phyloP scores from a whole-genome alignment of 2,329 filamentous ascomycete species.

The Cladosporium sp. region DNA sequence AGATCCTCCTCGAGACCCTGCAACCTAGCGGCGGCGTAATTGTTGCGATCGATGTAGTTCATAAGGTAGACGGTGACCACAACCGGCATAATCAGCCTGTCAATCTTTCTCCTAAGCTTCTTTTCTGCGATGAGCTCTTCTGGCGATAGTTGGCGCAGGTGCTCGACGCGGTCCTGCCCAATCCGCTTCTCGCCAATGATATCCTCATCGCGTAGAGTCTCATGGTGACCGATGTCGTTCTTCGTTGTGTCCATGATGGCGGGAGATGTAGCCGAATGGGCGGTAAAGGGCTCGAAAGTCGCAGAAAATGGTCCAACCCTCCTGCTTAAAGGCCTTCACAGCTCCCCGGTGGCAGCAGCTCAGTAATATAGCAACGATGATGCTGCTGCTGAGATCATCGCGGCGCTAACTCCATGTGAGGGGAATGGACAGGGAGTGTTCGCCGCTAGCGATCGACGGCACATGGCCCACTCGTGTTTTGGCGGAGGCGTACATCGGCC shows the following conservation, averaged over 20 bases:
- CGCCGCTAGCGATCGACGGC: conserved; percentile 16
- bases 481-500: conserved; percentile 5
- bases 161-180: conserved; percentile 22
- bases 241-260: conserved; percentile 15
- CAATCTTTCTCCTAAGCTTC: conserved; percentile 68
- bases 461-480: conserved; percentile 17
- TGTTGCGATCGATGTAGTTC: conserved; percentile 46
- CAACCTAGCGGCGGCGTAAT: conserved; percentile 66
- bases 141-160: conserved; percentile 30
- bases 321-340: background rate
- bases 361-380: conserved; percentile 14
- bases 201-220: conserved; percentile 23
- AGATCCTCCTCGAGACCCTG: conserved; percentile 65
- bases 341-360: background rate
- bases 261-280: background rate
- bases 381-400: conserved; percentile 12
- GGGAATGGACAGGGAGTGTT: conserved; percentile 12
- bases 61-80: conserved; percentile 62
- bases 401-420: conserved; percentile 13
- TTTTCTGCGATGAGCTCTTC: conserved; percentile 48
- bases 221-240: conserved; percentile 20
- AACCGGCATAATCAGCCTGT: conserved; percentile 66
- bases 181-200: conserved; percentile 19
- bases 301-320: background rate
- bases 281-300: background rate